Conservation (phyloP, 1,284 basidiomycete species). For the Ceratobasidium sp. region DNA sequence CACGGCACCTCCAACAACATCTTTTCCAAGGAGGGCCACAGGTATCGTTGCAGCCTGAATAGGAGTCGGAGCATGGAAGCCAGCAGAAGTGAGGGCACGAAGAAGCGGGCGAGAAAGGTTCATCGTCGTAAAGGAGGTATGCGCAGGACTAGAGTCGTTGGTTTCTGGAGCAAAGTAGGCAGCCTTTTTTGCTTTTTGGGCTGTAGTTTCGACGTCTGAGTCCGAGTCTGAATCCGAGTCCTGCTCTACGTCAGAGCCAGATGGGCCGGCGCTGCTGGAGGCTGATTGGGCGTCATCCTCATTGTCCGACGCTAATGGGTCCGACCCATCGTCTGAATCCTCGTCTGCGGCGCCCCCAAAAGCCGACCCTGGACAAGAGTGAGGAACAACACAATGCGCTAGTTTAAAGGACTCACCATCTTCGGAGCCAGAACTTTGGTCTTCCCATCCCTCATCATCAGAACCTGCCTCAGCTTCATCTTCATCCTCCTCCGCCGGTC, state of each 20-base stretch:
- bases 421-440: conserved; percentile 49
- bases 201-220: conserved; percentile 74
- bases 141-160: conserved; percentile 56
- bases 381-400: conserved; percentile 11
- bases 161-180: conserved; percentile 79
- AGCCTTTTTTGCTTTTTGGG: conserved; percentile 80
- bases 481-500: conserved; percentile 52
- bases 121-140: conserved; percentile 83
- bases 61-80: conserved; percentile 89
- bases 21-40: conserved; percentile 91
- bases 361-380: conserved; percentile 25
- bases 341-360: conserved; percentile 51
- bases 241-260: conserved; percentile 45
- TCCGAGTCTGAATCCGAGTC: conserved; percentile 56
- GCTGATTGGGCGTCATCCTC: conserved; percentile 53
- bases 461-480: conserved; percentile 46
- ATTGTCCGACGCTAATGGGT: conserved; percentile 53
- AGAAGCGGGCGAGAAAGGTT: conserved; percentile 90
- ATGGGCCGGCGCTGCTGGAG: conserved; percentile 43
- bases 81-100: conserved; percentile 84
- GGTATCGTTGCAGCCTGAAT: conserved; percentile 95
- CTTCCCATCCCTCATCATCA: conserved; percentile 50
- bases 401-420: conserved; percentile 37
- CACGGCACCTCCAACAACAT: conserved; percentile 93
- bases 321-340: conserved; percentile 57